Evolutionary conservation across 202 grass and related monocot genomes (phyloP), one percentile per base, ranked within the genome.

Genomic region (Cymbopogon flexuosus): DNA sequence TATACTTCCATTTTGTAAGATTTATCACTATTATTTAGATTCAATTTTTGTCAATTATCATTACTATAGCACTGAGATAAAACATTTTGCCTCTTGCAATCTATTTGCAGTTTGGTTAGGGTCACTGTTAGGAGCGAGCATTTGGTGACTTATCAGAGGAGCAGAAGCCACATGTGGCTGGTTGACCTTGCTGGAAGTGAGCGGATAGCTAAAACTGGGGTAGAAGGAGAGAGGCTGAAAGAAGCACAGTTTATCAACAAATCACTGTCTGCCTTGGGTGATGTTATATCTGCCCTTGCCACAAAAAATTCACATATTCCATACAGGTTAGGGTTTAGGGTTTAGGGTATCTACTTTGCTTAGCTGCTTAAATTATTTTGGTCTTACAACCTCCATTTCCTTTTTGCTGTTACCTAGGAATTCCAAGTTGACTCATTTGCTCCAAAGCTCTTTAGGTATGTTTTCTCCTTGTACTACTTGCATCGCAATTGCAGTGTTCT

Each of bases 151-250:
- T 88, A 78, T 36, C 88, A 96, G 29, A 90, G 62, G 54, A 88
- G 45, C 51, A 93, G 62, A 58, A 99, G 92, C 68, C 77, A 96
- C 35, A 88, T 99, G 77, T 99, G 96, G 96, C 45, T 99, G 14
- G 90, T 99, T 33, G 96, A 99, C 68, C 90, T 99, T 63, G 96
- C 96, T 68, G 96, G 96, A 57, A 96, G 96, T 73, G 96, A 99
- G 59, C 85, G 96, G 23, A n/a, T 90, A 34, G 88, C 69, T 3
- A 99, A 93, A 87, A 93, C 85, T 75, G 96, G 94, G 80, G 96
- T 86, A 0, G 92, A 99, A 71, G 96, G 96, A 33, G 96, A 99
- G 59, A 99, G 90, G 78, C 45, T 99, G 45, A 88, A 82, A 81
- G 96, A 96, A 51, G 91, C 96, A 39, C 89, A 93, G 35, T 99